Conservation (phyloP, 768 basidiomycete species). For the Pleurotus tuber-regium region DNA sequence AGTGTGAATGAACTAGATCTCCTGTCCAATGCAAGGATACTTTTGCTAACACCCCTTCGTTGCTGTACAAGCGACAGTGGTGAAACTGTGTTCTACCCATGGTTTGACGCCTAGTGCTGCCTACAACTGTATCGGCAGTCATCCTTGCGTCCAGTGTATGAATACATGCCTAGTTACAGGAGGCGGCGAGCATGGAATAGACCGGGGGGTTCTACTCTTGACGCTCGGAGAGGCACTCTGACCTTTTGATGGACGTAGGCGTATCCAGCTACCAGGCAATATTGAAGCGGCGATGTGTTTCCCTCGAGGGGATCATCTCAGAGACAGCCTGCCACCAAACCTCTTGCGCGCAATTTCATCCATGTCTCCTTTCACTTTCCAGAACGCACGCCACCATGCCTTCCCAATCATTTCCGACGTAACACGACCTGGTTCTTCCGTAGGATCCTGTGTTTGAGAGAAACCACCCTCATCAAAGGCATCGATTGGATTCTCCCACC, state of each 20-base stretch:
- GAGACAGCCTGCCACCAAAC: constrained; percentile 70
- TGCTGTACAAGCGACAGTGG: too few species aligned
- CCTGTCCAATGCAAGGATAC: too few species aligned
- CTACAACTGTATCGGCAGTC: background rate
- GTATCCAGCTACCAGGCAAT: too few species aligned
- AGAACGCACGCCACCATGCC: constrained; percentile 83
- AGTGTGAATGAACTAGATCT: too few species aligned
- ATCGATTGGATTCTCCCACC: constrained; percentile 49
- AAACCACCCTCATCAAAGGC: constrained; percentile 27
- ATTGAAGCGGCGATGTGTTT: too few species aligned
- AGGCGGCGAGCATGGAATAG: background rate
- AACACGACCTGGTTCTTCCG: background rate
- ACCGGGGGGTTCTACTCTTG: background rate
- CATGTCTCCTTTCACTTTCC: constrained; percentile 63
- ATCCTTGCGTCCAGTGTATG: background rate
- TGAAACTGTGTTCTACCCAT: too few species aligned
- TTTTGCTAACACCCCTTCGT: too few species aligned
- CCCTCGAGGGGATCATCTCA: constrained; percentile 56
- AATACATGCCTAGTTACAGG: background rate
- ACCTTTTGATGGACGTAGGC: too few species aligned
- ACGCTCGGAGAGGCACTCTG: too few species aligned
- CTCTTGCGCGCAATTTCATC: constrained; percentile 61
- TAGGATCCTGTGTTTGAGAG: constrained; percentile 23
- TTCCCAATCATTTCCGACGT: constrained; percentile 46
- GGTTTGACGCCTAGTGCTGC: too few species aligned